These are phyloP conservation scores for Alternaria conjuncta DNA, from an alignment of 2,329 filamentous ascomycete species.

Conservation along the genomic window DNA sequence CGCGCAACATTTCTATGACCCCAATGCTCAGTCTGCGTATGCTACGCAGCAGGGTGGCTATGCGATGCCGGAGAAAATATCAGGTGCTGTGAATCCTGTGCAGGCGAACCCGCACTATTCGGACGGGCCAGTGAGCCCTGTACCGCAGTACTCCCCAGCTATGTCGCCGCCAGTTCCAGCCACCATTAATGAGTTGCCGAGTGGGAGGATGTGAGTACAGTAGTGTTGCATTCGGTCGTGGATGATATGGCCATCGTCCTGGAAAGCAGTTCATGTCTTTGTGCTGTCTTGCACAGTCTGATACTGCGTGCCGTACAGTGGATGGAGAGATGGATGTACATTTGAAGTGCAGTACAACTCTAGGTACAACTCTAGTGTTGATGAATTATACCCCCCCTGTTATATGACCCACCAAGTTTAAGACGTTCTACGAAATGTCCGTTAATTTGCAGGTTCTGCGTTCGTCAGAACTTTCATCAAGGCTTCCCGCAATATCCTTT, in stretches of 20 bases:
- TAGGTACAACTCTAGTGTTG: neutral
- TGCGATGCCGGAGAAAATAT: conserved; percentile 8
- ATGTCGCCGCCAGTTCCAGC: neutral
- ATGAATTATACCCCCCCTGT: neutral
- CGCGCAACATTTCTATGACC: conserved; percentile 8
- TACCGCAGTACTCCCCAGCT: conserved; percentile 15
- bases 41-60: conserved; percentile 3
- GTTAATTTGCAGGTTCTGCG: neutral
- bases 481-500: neutral
- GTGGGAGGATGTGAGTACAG: conserved; percentile 7
- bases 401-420: neutral
- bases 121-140: conserved; percentile 12
- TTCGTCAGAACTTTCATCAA: neutral
- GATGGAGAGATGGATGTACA: neutral
- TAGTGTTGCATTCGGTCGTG: neutral
- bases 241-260: neutral
- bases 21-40: conserved; percentile 8
- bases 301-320: neutral
- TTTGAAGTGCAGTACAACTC: neutral
- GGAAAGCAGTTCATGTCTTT: neutral
- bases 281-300: neutral
- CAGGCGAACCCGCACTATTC: conserved; percentile 11
- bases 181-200: conserved; percentile 15
- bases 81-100: neutral
- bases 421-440: neutral